These are phyloP conservation scores for Exophiala dermatitidis DNA, from an alignment of 2,329 filamentous ascomycete genomes.

Conservation along the genomic window DNA sequence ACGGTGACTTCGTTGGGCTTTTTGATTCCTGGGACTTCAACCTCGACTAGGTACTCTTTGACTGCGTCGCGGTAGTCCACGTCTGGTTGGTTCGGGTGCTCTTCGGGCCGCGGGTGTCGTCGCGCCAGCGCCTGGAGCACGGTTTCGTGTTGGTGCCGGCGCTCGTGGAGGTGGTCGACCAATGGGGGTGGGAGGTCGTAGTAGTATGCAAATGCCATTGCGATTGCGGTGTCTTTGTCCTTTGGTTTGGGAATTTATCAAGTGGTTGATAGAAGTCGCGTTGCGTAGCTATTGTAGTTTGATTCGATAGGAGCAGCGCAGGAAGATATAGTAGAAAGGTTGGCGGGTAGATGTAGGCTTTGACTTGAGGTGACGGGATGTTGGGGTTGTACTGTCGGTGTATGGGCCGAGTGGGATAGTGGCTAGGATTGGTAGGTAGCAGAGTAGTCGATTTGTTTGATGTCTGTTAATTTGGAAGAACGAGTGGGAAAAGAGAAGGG, in stretches of 20 bases:
- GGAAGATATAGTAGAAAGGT: not conserved
- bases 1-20: slow-evolving; percentile 20
- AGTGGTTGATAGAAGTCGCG: not conserved
- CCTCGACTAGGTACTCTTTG: slow-evolving; percentile 20
- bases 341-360: not conserved
- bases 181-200: slow-evolving; percentile 23
- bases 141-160: slow-evolving; percentile 18
- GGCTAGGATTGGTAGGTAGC: not conserved
- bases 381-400: too few relatives aligned
- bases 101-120: slow-evolving; percentile 16
- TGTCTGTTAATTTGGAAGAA: not conserved
- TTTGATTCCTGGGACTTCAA: slow-evolving; percentile 22
- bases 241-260: not conserved
- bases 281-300: not conserved
- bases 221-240: not conserved
- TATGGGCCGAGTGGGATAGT: not conserved
- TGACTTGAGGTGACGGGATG: not conserved
- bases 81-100: slow-evolving; percentile 24
- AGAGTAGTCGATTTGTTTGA: not conserved
- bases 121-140: slow-evolving; percentile 15
- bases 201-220: slow-evolving; percentile 22
- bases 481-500: not conserved
- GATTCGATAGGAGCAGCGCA: not conserved
- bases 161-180: slow-evolving; percentile 20
- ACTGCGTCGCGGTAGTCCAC: slow-evolving; percentile 21